Evolutionary conservation across 2,329 filamentous ascomycete genomes (phyloP), one percentile per base, ranked within the genome.

Genomic region (Aspergillus sp.): DNA sequence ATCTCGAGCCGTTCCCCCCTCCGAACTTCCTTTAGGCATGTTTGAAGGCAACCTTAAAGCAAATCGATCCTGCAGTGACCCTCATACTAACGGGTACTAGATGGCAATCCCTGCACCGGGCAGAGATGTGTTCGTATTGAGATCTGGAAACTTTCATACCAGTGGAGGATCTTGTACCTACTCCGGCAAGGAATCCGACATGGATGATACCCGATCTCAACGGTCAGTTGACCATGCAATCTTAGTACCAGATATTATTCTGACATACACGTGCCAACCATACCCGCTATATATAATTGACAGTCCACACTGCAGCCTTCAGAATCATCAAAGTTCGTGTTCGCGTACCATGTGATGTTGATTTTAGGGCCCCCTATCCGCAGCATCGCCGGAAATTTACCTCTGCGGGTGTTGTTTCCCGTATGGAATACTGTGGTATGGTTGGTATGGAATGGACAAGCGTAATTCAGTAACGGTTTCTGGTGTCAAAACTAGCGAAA

Each of bases 401-500:
- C 41, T 7, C 12, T 12, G 39, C 13, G 7, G n/a, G 39, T 43
- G 39, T 45, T 23, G 36, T 28, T 41, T 21, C 19, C 19, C 17
- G 21, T 43, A 17, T 30, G 36, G 21, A 23, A 41, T 23, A 45
- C 41, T 9, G n/a, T 13, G 32, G 32, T 53, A 53, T n/a, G 13
- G n/a, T 23, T 25, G 51, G 51, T 53, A 53, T 6, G 30, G 32
- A 36, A 36, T 36, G 32, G 12, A 36, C 32, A 13, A n/a, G 23
- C 2, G 19, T 45, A 53, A 25, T 28, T 15, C 12, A 25, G 19
- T 53, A 41, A 41, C 51, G 19, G 21, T 39, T 49, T 23, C 7
- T 49, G 23, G 21, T 21, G 25, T 57, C 39, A 57, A 57, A 53
- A 59, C n/a, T 38, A 47, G 47, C 19, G 25, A 32, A 48, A 53